Base-by-base conservation (phyloP, 495 filamentous ascomycete genomes). In the Sordaria brevicollis region DNA sequence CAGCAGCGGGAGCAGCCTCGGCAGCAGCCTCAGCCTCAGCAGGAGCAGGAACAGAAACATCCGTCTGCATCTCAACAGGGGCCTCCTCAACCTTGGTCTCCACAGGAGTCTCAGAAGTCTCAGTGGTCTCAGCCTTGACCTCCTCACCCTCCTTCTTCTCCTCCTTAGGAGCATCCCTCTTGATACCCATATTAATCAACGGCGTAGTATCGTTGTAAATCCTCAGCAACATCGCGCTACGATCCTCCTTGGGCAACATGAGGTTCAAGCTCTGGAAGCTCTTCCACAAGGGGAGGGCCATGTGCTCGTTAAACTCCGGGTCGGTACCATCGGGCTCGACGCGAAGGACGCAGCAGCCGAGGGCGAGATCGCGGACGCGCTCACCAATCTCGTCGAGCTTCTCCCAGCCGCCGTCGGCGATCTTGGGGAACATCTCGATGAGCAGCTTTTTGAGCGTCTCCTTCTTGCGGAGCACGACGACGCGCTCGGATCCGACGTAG, bases 171-270 rank as follows among this genome's bases (percentile, higher is more conserved):
- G 67, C 71, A 57, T 81, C 75, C 65, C 81, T 81, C 78, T 87
- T 85, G 33, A 85, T 77, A 37, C 80, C 72, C 79, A 78, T 81
- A 71, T 89, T 89, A 43, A 89, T 84, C 67, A 97, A 81, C 3
- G 90, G 92, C 2, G 89, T 88, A 29, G 86, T 86, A 70, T 97
- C 94, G 74, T 97, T 93, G 82, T 89, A 99, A 38, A 99, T 84
- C 37, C 95, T 88, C 68, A 97, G 84, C 74, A 97, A 83, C 92
- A 97, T 94, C 8, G 94, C 95, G 37, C 87, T 90, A 35, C 95
- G 88, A 65, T 99, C 95, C 76, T 99, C 95, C 82, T 98, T 99
- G 66, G 93, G 93, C 73, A 97, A 82, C 95, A 99, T 99, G 43
- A 99, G 86, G 79, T 98, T 99, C 67, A 97, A 81, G 3, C 88